A percentile compares a stretch with the other conserved stretches of the same genome.
phyloP scores from a whole-genome alignment of 257 asterid genomes.

The Solanum gracilifrons region DNA sequence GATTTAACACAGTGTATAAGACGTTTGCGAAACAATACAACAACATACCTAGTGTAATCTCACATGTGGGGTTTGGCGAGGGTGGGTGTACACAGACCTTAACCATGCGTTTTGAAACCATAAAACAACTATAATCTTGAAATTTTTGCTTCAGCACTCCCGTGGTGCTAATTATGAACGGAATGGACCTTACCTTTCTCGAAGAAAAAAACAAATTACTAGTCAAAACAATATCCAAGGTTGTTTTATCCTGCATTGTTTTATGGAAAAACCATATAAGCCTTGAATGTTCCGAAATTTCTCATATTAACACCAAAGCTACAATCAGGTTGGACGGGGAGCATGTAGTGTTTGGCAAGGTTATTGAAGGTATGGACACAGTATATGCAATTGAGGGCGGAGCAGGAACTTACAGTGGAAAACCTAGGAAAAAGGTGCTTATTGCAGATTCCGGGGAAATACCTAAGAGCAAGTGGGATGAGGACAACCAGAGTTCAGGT shows the following conservation, averaged over 20 bases:
- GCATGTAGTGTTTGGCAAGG: slow-evolving; percentile 88
- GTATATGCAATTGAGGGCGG: slow-evolving; percentile 92
- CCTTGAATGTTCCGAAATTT: neutral
- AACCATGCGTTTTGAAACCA: neutral
- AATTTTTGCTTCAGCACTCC: neutral
- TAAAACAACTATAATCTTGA: neutral
- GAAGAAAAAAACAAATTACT: neutral
- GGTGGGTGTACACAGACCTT: neutral
- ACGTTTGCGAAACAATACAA: neutral
- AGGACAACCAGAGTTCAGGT: slow-evolving; percentile 27
- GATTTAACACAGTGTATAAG: neutral
- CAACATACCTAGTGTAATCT: neutral
- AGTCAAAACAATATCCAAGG: neutral
- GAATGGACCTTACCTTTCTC: neutral
- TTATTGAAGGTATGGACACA: slow-evolving; percentile 90
- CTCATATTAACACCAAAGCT: neutral
- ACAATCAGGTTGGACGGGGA: slow-evolving; percentile 80
- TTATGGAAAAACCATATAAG: neutral
- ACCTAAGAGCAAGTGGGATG: slow-evolving; percentile 83
- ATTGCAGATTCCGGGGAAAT: slow-evolving; percentile 87
- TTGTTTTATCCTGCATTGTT: neutral
- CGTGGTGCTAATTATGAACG: neutral
- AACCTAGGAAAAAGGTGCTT: slow-evolving; percentile 84
- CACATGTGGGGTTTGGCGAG: neutral
- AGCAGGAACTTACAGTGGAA: slow-evolving; percentile 96